Conservation (phyloP, 371 early-diverging fungal genomes). For the Mucor indicus region DNA sequence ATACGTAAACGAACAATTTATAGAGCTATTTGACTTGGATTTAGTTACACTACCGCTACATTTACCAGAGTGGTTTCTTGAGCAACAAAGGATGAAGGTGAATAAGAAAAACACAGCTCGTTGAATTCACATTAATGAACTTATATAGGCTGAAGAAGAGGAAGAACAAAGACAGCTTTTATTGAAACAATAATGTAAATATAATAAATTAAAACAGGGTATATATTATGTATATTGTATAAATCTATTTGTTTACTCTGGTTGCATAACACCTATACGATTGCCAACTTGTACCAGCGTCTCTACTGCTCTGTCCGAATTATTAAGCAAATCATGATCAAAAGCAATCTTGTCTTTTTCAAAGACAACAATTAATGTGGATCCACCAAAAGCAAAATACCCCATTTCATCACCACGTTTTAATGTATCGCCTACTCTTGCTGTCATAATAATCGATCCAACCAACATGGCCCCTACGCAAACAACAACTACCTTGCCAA, state of each 20-base stretch:
- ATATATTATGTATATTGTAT: background rate
- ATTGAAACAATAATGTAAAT: background rate
- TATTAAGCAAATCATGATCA: conserved; percentile 56
- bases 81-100: conserved; percentile 48
- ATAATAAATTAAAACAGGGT: background rate
- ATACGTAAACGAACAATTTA: conserved; percentile 90
- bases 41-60: conserved; percentile 77
- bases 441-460: conserved; percentile 46
- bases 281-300: conserved; percentile 43
- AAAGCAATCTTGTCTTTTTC: conserved; percentile 53
- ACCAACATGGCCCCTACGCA: conserved; percentile 49
- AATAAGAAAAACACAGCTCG: too few relatives aligned
- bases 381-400: conserved; percentile 67
- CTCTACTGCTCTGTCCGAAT: conserved; percentile 51
- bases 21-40: conserved; percentile 93
- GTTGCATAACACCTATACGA: conserved; percentile 8
- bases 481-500: conserved; percentile 34
- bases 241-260: background rate
- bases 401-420: conserved; percentile 63
- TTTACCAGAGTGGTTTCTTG: conserved; percentile 78
- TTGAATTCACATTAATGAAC: background rate
- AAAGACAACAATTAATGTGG: conserved; percentile 64
- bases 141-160: conserved; percentile 19
- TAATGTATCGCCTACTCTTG: conserved; percentile 38
- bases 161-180: background rate